Evolutionary conservation across 2,329 filamentous ascomycete species (phyloP).

Genomic region (Epichloe scottii): DNA sequence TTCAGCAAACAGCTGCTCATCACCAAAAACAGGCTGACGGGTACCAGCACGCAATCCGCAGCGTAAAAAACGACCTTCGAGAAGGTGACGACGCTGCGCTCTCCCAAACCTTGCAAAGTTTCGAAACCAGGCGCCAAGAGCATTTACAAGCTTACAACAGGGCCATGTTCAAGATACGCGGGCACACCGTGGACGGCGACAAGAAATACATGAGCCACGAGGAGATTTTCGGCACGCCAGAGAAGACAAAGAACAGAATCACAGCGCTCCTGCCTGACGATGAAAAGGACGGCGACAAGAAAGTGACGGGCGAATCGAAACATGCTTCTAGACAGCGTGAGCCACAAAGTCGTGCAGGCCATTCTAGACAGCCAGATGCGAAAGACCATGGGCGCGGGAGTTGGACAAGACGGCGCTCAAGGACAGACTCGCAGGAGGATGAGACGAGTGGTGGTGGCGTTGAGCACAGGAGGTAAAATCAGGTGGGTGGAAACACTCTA

Average conservation of each 20-base stretch:
- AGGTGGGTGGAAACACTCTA: background rate
- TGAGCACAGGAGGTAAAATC: background rate
- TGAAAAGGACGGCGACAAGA: background rate
- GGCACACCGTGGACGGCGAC: constrained; percentile 12
- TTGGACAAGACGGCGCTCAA: background rate
- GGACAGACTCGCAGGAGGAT: background rate
- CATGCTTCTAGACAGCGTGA: background rate
- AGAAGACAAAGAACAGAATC: constrained; percentile 9
- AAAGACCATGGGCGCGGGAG: background rate
- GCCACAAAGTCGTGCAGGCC: too few species aligned
- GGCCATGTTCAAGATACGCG: constrained; percentile 18
- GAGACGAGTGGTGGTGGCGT: background rate
- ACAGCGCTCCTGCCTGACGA: constrained; percentile 1
- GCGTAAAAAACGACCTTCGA: constrained; percentile 12
- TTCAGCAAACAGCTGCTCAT: constrained; percentile 17
- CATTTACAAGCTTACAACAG: constrained; percentile 15
- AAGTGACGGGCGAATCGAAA: background rate
- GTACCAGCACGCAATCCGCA: constrained; percentile 13
- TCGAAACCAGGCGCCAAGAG: constrained; percentile 13
- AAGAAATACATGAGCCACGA: constrained; percentile 18
- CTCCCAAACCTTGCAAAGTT: constrained; percentile 6
- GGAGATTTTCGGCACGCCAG: constrained; percentile 16
- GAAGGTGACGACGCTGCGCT: background rate
- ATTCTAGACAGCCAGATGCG: background rate
- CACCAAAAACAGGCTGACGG: constrained; percentile 19